Conservation (phyloP, 163 green algal species). For the Scenedesmus sp. region DNA sequence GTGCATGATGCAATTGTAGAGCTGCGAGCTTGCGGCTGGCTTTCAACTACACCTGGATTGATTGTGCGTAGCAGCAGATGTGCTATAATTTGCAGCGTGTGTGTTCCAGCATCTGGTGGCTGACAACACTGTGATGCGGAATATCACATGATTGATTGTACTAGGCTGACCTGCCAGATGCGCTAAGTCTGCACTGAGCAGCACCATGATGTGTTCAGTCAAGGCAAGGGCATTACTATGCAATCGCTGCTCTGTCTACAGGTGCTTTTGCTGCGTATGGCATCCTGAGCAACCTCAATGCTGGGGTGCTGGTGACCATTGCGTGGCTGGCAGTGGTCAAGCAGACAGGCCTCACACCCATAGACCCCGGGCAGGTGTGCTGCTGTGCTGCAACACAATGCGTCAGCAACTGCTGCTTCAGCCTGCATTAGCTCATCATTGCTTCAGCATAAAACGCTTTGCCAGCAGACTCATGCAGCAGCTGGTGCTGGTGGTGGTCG, state of each 20-base stretch:
- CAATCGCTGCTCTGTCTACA: neutral
- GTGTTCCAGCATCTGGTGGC: no score
- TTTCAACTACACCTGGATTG: neutral
- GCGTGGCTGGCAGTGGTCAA: constrained; percentile 58
- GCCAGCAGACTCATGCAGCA: neutral
- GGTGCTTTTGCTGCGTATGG: constrained; percentile 49
- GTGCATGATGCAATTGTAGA: neutral
- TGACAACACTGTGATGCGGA: no score
- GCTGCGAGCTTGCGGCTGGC: neutral
- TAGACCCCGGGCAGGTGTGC: constrained; percentile 41
- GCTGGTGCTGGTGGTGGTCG: neutral
- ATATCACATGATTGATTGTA: no score
- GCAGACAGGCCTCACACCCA: constrained; percentile 55
- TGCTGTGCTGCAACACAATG: neutral
- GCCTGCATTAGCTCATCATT: neutral
- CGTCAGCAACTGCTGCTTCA: neutral
- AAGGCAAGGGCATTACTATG: neutral
- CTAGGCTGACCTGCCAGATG: neutral
- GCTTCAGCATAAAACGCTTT: neutral
- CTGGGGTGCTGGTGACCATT: constrained; percentile 56
- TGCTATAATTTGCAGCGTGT: neutral
- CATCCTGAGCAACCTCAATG: constrained; percentile 68
- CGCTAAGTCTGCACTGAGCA: neutral
- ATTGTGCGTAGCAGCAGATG: neutral
- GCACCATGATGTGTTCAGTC: no score